Conservation (phyloP, 169 alveolate genomes). For the Fabrea salina region DNA sequence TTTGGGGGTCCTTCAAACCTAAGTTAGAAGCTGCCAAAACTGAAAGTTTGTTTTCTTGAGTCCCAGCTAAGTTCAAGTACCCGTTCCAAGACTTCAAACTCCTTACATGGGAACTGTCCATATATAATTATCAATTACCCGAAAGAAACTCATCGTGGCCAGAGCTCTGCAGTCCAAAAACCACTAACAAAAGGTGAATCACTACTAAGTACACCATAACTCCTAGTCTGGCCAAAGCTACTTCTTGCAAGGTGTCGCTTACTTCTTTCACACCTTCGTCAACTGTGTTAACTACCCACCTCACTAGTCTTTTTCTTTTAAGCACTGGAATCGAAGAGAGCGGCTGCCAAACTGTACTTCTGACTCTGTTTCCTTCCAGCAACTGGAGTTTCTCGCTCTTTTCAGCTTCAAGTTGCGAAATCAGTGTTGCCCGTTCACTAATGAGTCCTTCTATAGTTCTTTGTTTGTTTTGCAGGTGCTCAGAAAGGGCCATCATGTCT, state of each 20-base stretch:
- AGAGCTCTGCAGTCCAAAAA: too few species aligned
- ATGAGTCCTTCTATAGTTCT: neutral
- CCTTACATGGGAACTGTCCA: too few species aligned
- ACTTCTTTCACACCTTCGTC: conserved; percentile 20
- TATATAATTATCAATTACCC: too few species aligned
- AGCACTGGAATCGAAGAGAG: neutral
- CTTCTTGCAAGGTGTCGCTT: neutral
- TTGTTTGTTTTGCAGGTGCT: conserved; percentile 8
- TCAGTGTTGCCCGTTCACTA: neutral
- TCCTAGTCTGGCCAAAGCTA: conserved; percentile 5
- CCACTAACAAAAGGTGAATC: neutral
- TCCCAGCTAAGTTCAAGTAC: too few species aligned
- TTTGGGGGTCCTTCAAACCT: neutral
- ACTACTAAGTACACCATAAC: neutral
- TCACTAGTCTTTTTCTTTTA: neutral
- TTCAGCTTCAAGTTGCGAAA: conserved; percentile 8
- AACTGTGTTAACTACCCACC: neutral
- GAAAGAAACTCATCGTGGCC: too few species aligned
- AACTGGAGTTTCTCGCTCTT: conserved; percentile 9
- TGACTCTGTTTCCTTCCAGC: neutral
- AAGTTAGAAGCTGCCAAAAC: neutral
- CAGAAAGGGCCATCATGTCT: neutral
- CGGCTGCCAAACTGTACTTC: conserved; percentile 6
- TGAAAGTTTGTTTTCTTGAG: neutral
- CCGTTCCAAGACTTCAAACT: too few species aligned